Base-by-base conservation (phyloP, 805 yeast species). In the Helenozyma baotianmanensis region DNA sequence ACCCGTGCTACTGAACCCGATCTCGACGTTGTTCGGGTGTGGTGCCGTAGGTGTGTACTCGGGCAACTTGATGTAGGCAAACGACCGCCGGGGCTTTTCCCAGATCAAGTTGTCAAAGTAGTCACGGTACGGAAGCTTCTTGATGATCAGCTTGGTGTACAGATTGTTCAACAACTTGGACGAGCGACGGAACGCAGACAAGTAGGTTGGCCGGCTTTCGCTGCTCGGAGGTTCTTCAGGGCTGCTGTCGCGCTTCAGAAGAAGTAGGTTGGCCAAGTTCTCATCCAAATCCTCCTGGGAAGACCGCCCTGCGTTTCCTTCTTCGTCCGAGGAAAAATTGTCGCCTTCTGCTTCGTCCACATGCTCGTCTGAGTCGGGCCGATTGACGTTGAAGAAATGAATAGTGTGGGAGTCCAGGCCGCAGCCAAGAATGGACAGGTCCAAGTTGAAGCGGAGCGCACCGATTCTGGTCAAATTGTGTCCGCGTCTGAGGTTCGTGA, bases 71-170 rank as follows among this genome's bases (percentile, higher is more conserved):
- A 65, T 57, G 38, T 51, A 64, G 13, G 68, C 68, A 50, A 66
- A 67, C 4, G 70, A 63, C 24, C 72, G 41, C 25, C 55, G 46
- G 3, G 72, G 72, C 1, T 68, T 68, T 33, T 62, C 67, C 62
- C 67, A 58, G 6, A 65, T 57, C 28, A 65, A 47, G 35, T 63
- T 66, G 27, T 62, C 64, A 35, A 65, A 38, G 47, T 64, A 66
- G 30, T 62, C 56, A 35, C 57, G 58, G 38, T 66, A 66, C 4
- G 72, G 72, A 8, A 67, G 44, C 27, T 57, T 61, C 32, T 58
- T 62, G 25, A 64, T 53, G 21, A 66, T 36, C 30, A 58, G 54
- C 45, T 61, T 56, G 18, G 72, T 62, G 39, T 64, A 64, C 30
- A 33, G 53, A 26, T 62, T 62, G 34, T 61, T 57, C 32, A 62